A percentile compares a stretch with the other conserved stretches of the same genome.
Conservation (phyloP, 805 yeast species). For the Yarrowia porcina region DNA sequence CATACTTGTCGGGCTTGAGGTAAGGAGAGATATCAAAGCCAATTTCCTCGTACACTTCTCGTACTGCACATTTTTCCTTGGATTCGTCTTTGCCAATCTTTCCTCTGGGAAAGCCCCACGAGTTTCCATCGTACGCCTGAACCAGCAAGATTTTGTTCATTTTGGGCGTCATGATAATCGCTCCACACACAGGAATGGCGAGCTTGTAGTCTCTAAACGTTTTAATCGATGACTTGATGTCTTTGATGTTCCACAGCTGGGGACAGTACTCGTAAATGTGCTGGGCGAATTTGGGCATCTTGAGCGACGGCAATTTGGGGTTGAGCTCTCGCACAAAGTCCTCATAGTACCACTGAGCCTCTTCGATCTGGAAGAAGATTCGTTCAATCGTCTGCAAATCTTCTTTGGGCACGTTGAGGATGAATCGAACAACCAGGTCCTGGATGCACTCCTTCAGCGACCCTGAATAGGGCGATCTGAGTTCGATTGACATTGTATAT, state of each 20-base stretch:
- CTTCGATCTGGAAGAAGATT: conserved; percentile 90
- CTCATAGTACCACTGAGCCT: conserved; percentile 96
- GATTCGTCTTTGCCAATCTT: conserved; percentile 91
- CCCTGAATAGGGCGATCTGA: conserved; percentile 9
- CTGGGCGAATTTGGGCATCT: conserved; percentile 72
- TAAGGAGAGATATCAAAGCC: conserved; percentile 77
- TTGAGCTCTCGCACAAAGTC: conserved; percentile 75
- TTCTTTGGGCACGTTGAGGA: conserved; percentile 87
- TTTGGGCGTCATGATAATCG: conserved; percentile 72
- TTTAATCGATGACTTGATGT: conserved; percentile 58
- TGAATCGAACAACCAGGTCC: conserved; percentile 83
- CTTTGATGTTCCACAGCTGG: conserved; percentile 35
- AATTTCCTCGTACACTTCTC: conserved; percentile 92
- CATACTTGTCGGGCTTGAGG: conserved; percentile 64
- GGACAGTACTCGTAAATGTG: conserved; percentile 78
- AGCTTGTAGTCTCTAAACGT: conserved; percentile 82
- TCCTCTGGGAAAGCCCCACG: conserved; percentile 97
- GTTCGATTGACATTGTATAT: conserved; percentile 6
- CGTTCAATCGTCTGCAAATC: conserved; percentile 79
- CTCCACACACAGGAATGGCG: conserved; percentile 94
- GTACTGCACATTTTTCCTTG: conserved; percentile 81
- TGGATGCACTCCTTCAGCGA: conserved; percentile 34
- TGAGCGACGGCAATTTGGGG: conserved; percentile 71
- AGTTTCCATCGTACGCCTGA: conserved; percentile 69
- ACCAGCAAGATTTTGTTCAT: conserved; percentile 73